Conservation (phyloP, 495 filamentous ascomycete species). For the Penicillium simplicissimum region DNA sequence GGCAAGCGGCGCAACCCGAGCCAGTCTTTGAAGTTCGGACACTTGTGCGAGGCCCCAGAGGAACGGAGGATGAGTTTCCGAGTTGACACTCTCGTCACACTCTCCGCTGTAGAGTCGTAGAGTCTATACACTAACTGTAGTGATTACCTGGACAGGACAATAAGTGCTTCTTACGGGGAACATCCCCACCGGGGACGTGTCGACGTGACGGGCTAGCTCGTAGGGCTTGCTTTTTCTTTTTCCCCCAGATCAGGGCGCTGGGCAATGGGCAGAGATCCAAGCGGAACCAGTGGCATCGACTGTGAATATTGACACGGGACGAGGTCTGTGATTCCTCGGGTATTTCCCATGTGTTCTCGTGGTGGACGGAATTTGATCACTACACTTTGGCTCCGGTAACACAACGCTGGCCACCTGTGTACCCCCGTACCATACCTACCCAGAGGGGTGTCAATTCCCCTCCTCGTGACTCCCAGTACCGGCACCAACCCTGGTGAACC, state of each 20-base stretch:
- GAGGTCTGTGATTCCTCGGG: constrained; percentile 24
- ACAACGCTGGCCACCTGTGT: neutral
- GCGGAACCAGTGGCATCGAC: neutral
- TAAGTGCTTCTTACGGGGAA: too few species aligned
- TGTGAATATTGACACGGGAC: neutral
- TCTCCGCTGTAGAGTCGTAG: too few species aligned
- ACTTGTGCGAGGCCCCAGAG: constrained; percentile 13
- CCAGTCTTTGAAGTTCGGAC: constrained; percentile 16
- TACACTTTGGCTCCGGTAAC: neutral
- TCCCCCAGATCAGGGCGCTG: neutral
- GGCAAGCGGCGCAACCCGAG: constrained; percentile 21
- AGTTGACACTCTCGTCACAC: too few species aligned
- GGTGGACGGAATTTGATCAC: neutral
- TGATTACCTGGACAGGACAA: too few species aligned
- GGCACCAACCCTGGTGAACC: neutral
- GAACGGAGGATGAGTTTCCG: neutral
- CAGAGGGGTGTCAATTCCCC: neutral
- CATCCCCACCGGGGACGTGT: constrained; percentile 1
- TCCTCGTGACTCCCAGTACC: neutral
- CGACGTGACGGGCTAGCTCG: neutral
- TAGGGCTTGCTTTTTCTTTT: neutral
- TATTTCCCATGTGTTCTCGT: constrained; percentile 13
- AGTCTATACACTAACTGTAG: too few species aligned
- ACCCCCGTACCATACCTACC: neutral
- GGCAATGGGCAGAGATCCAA: neutral